Conservation (phyloP, 2,329 filamentous ascomycete genomes). For the Pseudopyrenochaeta lycopersici region DNA sequence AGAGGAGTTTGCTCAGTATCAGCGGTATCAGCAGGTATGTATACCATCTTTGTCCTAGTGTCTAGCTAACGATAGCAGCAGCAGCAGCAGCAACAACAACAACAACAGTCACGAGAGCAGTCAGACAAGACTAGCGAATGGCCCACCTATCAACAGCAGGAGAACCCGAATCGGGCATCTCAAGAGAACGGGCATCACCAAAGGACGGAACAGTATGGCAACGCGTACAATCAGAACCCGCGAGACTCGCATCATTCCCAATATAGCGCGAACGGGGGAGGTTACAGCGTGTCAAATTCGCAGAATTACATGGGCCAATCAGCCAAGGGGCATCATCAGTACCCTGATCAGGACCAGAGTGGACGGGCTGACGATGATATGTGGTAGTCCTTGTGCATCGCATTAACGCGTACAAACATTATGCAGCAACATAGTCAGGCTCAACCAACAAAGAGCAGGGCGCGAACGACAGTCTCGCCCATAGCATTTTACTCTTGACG, state of each 20-base stretch:
- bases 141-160: constrained; percentile 28
- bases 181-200: constrained; percentile 23
- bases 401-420: no score
- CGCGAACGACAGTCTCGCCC: no score
- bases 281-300: constrained; percentile 49
- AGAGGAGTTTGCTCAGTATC: constrained; percentile 52
- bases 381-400: constrained; percentile 41
- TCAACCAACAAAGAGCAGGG: no score
- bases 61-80: constrained; percentile 20
- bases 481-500: neutral
- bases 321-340: constrained; percentile 33
- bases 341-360: constrained; percentile 40
- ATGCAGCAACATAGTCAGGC: no score
- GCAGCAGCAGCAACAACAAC: constrained; percentile 11
- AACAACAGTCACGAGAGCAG: constrained; percentile 34
- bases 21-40: constrained; percentile 49
- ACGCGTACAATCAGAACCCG: constrained; percentile 30
- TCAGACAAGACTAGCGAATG: constrained; percentile 30
- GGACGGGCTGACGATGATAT: constrained; percentile 48
- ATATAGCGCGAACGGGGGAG: constrained; percentile 37
- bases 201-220: constrained; percentile 15
- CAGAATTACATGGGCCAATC: constrained; percentile 47
- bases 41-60: neutral
- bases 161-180: constrained; percentile 12
- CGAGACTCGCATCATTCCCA: constrained; percentile 45